Conservation (phyloP, 768 basidiomycete genomes). For the Asterophora lycoperdoides region DNA sequence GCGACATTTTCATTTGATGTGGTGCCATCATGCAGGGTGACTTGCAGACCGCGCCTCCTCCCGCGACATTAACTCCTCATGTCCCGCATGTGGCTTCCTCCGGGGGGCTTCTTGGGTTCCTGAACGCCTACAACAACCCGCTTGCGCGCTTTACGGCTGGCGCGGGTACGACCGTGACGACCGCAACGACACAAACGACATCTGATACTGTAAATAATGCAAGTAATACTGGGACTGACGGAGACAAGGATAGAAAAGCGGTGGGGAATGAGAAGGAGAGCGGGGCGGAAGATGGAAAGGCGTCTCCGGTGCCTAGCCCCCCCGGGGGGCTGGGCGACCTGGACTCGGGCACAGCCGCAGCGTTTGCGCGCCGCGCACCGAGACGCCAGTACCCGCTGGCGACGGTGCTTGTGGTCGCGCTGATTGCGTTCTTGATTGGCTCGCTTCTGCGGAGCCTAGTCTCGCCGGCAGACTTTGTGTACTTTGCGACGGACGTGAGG, state of each 20-base stretch:
- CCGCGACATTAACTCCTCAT: slow-evolving; percentile 16
- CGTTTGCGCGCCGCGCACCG: slow-evolving; percentile 13
- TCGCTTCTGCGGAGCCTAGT: slow-evolving; percentile 85
- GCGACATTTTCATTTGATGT: neutral
- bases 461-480: slow-evolving; percentile 87
- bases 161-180: slow-evolving; percentile 14
- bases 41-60: slow-evolving; percentile 9
- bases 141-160: slow-evolving; percentile 45
- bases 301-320: neutral
- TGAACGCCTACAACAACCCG: slow-evolving; percentile 57
- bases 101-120: slow-evolving; percentile 53
- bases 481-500: slow-evolving; percentile 58
- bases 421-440: slow-evolving; percentile 90
- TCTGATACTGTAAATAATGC: slow-evolving; percentile 11
- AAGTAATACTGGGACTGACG: slow-evolving; percentile 7
- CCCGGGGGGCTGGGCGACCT: slow-evolving; percentile 36
- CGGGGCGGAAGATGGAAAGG: too few species aligned
- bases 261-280: too few species aligned
- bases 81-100: slow-evolving; percentile 21
- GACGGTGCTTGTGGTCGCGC: slow-evolving; percentile 68
- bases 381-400: slow-evolving; percentile 37
- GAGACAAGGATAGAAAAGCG: neutral
- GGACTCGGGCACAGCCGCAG: slow-evolving; percentile 18
- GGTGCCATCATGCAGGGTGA: slow-evolving; percentile 15
- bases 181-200: slow-evolving; percentile 15